These are phyloP conservation scores for Mikania micrantha DNA, from an alignment of 129 eudicot species.

Conservation along the genomic window DNA sequence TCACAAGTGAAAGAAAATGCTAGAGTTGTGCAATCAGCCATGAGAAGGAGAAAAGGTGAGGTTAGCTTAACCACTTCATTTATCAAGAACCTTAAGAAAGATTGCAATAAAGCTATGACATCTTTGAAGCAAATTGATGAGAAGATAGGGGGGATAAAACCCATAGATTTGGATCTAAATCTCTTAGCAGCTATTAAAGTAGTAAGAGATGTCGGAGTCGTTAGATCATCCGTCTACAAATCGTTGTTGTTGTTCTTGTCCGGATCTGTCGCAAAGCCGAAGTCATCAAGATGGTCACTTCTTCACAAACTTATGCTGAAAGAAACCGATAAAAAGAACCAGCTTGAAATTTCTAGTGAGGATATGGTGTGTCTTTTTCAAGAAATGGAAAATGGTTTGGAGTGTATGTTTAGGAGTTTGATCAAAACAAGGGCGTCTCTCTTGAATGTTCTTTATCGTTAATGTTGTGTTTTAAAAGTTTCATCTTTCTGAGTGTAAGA, in stretches of 20 bases:
- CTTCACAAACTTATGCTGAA: constrained; percentile 33
- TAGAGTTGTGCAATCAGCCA: constrained; percentile 31
- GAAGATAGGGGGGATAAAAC: constrained; percentile 15
- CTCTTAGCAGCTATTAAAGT: constrained; percentile 39
- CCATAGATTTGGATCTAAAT: constrained; percentile 29
- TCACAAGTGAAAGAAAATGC: constrained; percentile 34
- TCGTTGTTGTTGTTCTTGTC: constrained; percentile 38
- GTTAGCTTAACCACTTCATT: constrained; percentile 27
- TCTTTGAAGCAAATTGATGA: constrained; percentile 41
- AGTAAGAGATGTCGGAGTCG: constrained; percentile 43
- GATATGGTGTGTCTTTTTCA: constrained; percentile 34
- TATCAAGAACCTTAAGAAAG: constrained; percentile 40
- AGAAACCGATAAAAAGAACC: not conserved
- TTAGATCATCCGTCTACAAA: constrained; percentile 33
- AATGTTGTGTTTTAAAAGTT: not conserved
- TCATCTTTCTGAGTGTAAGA: not conserved
- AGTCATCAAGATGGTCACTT: constrained; percentile 24
- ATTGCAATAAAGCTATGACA: constrained; percentile 27
- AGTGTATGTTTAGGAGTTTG: constrained; percentile 41
- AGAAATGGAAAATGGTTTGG: constrained; percentile 46
- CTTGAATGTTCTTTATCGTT: constrained; percentile 33
- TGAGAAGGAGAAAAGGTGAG: constrained; percentile 34
- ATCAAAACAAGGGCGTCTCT: constrained; percentile 41
- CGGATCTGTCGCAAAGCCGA: constrained; percentile 27
- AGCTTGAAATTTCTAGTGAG: constrained; percentile 23